Base-by-base conservation (phyloP, 768 basidiomycete genomes). In the Kwoniella heveanensis region DNA sequence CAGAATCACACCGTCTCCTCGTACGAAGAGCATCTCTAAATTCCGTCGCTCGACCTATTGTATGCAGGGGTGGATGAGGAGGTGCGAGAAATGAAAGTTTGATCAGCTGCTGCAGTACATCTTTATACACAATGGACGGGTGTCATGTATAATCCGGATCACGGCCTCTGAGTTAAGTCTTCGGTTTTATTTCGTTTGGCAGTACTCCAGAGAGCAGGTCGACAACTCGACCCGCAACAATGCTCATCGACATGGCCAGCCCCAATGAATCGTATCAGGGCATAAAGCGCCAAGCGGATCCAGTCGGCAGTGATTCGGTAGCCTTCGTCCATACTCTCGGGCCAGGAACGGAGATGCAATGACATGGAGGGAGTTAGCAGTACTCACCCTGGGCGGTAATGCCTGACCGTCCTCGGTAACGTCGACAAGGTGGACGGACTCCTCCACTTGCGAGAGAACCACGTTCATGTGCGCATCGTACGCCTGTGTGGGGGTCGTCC, bases 381-480 rank as follows among this genome's bases (percentile, higher is more conserved):
- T n/a, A 64, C 67, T 50, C 15, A 92, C 87, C 24, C 73, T 67
- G 7, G 70, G 69, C 26, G 73, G 70, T 58, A 67, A 61, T 1
- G 76, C 57, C 52, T 71, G 80, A 12, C 82, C 86, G 47, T 85
- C 85, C 36, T 94, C 92, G n/a, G 85, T 82, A 1, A 85, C 82
- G 68, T 97, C 93, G n/a, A 97, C 92, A 66, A 96, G 84, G 86
- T 94, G 90, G 66, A 98, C 92, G 1, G 90, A 93, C 82, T 99
- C 96, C 78, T 97, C 95, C 17, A 97, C 96, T 76, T 97, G 91
- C 73, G 91, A 93, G 72, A 99, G 84, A 67, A 99, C 96, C 72
- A 99, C 84, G 80, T 99, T 98, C 96, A 98, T 98, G 81, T 98
- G 96, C n/a, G 94, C 96, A 82, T 99, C 96, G 76, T 98, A 98